Conservation (phyloP, 2,329 filamentous ascomycete species). For the Fusarium longipes region DNA sequence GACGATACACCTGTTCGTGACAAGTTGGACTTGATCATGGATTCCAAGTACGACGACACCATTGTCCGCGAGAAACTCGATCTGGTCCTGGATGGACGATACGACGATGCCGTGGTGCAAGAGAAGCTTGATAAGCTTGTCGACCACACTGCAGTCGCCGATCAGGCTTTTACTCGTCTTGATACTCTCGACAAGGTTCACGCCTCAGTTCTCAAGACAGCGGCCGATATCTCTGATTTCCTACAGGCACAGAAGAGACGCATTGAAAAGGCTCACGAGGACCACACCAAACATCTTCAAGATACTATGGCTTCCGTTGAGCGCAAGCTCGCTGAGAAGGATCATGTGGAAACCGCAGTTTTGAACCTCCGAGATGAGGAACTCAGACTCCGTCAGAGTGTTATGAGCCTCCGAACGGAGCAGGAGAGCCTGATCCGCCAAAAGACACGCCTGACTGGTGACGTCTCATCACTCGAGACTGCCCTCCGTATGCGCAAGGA, state of each 20-base stretch:
- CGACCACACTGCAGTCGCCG: conserved; percentile 72
- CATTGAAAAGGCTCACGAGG: conserved; percentile 80
- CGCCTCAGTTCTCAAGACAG: conserved; percentile 84
- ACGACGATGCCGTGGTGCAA: conserved; percentile 60
- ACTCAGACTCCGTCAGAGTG: conserved; percentile 62
- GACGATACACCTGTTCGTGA: conserved; percentile 50
- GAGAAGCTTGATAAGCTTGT: conserved; percentile 62
- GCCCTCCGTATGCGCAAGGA: conserved; percentile 89
- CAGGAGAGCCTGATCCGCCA: conserved; percentile 81
- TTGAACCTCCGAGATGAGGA: conserved; percentile 63
- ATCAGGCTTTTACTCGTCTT: conserved; percentile 78
- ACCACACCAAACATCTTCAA: conserved; percentile 80
- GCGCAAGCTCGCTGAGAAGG: conserved; percentile 74
- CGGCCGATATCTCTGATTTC: conserved; percentile 85
- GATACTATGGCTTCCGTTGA: conserved; percentile 86
- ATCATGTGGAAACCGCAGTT: conserved; percentile 69
- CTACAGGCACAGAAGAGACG: conserved; percentile 80
- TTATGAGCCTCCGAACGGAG: conserved; percentile 71
- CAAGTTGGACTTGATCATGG: conserved; percentile 55
- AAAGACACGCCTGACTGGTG: conserved; percentile 82
- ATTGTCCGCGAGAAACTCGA: conserved; percentile 48
- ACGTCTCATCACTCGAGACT: conserved; percentile 91
- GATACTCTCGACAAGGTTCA: conserved; percentile 90
- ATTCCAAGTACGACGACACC: conserved; percentile 50
- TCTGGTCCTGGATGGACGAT: conserved; percentile 50